Base-by-base conservation (phyloP, 2,329 filamentous ascomycete genomes). In the Torrubiellomyces zombiae region DNA sequence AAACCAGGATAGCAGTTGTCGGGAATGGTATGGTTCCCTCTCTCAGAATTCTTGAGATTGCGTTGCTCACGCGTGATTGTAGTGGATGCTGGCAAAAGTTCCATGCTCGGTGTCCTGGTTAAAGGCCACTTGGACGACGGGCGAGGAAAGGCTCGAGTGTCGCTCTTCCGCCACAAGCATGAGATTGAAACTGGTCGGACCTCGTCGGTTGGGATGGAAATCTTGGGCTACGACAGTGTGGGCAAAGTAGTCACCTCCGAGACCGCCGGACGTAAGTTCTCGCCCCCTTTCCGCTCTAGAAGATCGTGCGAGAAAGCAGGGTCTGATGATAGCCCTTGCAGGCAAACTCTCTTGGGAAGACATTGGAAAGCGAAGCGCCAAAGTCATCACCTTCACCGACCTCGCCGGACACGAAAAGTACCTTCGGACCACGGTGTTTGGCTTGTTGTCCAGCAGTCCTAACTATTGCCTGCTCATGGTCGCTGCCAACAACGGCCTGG, bases 381-480 rank as follows among this genome's bases (percentile, higher is more conserved):
- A 98, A 60, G 85, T 98, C 25, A 94, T 95, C 40, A 80, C 80
- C 15, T 98, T 98, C 50, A 91, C 81, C 17, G 89, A 98, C 48
- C 58, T 98, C 36, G 89, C 89, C 5, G 89, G 89, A 16, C 89
- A 98, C 54, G 89, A 95, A 56, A 72, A 81, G 25, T 98, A 98
- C 47, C 61, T 98, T 24, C 72, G 89, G 17, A 98, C 89, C 2
- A 98, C 89, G 0, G 86, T 98, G 14, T 98, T 98, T 44, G 89
- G 89, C 2, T 63, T 98, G 37, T 58, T 98, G 14, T 92, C 82
- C 28, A 91, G 81, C 51, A 91, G 83, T 56, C 89, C 89, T 0
- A 93, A 95, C 44, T 98, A 95, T 57, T 95, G 89, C 47, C 56
- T 98, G 15, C 68, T 98, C 23, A 98, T 98, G 89, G 89, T 98